A percentile compares a stretch with the other conserved stretches of the same genome.
phyloP scores from a whole-genome alignment of 192 early-diverging fungal species.

The Entomortierella parvispora region DNA sequence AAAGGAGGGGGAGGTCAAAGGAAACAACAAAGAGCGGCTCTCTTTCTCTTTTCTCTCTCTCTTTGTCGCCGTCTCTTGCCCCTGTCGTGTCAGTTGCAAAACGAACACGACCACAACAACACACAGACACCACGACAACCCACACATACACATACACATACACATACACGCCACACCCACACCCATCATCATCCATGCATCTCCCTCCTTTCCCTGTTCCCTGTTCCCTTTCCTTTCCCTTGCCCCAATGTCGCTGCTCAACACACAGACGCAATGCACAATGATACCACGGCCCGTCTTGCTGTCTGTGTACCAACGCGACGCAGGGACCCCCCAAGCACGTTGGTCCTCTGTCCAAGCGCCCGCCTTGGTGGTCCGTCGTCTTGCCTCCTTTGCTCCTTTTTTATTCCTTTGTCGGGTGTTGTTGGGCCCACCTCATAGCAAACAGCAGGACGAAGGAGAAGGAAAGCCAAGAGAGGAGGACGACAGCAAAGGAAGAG shows the following conservation, averaged over 20 bases:
- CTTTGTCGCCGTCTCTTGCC: too few species aligned
- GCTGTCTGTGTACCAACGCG: too few species aligned
- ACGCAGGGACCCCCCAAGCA: too few species aligned
- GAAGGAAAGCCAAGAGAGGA: too few species aligned
- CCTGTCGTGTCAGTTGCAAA: neutral
- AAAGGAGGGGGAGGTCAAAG: neutral
- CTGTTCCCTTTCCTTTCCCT: neutral
- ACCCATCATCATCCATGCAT: neutral
- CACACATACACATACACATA: neutral
- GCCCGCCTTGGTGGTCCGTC: too few species aligned
- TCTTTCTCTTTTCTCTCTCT: too few species aligned
- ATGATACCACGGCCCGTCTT: neutral
- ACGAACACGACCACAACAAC: neutral
- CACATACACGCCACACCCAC: neutral
- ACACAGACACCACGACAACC: neutral
- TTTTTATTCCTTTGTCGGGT: too few species aligned
- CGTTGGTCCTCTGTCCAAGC: too few species aligned
- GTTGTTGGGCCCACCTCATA: too few species aligned
- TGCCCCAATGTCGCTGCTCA: neutral
- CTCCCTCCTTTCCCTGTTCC: neutral
- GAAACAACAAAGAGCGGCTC: neutral
- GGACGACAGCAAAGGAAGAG: too few species aligned
- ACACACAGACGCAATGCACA: neutral
- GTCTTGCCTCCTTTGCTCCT: too few species aligned
- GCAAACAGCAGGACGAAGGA: too few species aligned